These are phyloP conservation scores for Dendrocalamus sinicus DNA, from an alignment of 176 grass and related monocot species.

Conservation along the genomic window DNA sequence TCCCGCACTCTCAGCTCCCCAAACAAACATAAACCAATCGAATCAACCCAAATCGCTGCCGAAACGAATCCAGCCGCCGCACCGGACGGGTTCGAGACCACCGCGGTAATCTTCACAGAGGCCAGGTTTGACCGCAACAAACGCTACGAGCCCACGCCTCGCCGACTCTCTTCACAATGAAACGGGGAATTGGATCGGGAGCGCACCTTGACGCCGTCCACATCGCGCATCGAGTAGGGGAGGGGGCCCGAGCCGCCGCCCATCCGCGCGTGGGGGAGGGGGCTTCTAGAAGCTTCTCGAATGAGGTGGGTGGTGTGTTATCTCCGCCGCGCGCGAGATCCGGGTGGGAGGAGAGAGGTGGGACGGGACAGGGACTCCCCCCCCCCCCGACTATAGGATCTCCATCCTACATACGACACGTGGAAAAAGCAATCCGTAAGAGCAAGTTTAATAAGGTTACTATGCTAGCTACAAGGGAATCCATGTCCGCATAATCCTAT, in stretches of 20 bases:
- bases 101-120: background rate
- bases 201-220: constrained; percentile 65
- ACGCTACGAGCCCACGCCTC: background rate
- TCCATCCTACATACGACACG: no score
- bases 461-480: no score
- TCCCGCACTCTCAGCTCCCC: background rate
- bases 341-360: background rate
- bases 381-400: no score
- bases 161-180: background rate
- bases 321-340: constrained; percentile 40
- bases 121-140: background rate
- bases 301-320: background rate
- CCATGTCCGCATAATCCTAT: no score
- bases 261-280: constrained; percentile 34
- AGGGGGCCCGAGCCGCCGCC: constrained; percentile 46
- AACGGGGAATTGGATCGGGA: background rate
- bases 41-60: background rate
- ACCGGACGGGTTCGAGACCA: constrained; percentile 20
- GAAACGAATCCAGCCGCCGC: background rate
- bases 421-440: no score
- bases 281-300: constrained; percentile 45
- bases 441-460: no score
- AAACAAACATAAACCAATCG: background rate
- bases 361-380: no score
- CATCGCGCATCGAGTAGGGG: constrained; percentile 58